Base-by-base conservation (phyloP, 305 asterid genomes). In the Fraxinus sp. region DNA sequence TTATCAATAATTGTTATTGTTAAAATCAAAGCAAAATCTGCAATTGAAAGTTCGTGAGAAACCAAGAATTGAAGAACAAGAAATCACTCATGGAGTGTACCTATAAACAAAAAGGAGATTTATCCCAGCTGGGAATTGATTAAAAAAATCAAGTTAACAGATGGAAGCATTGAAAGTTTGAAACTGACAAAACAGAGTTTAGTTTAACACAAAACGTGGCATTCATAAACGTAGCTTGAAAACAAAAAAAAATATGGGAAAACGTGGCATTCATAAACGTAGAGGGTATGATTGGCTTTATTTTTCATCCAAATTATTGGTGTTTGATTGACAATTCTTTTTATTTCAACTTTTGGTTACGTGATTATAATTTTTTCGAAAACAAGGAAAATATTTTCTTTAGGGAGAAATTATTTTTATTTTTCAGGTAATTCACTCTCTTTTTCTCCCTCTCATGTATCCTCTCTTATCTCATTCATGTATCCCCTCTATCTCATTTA, bases 151-250 rank as follows among this genome's bases (percentile, higher is more conserved):
- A 35, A 30, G 81, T 26, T 24, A 32, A 68, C 18, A n/a, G 59
- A 37, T 70, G 37, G 57, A 68, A 73, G 84, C 16, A 46, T 76
- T 82, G 74, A 68, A 78, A 35, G 74, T 81, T 85, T 75, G 84
- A 87, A 77, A 66, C 66, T 13, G 83, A 66, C 73, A 78, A 74
- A 30, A 70, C 16, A 37, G 73, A 75, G 68, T 35, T 32, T 62
- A 66, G 66, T 79, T 79, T 9, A 5, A n/a, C 52, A 64, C 8
- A 14, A 71, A 28, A 85, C 88, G 90, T 75, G 90, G 87, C 85
- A n/a, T 55, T 55, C 66, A 26, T 66, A 9, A 64, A 24, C 36
- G 36, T 11, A 26, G 70, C 70, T 20, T 59, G 70, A 20, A 59
- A 20, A 20, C 4, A 1, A 7, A 55, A 55, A 52, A 52, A 55